Percentiles rank a stretch among this genome's conserved stretches.
These are phyloP conservation scores for Colletotrichum brevisporum DNA, from an alignment of 2,329 filamentous ascomycete species.

Conservation along the genomic window DNA sequence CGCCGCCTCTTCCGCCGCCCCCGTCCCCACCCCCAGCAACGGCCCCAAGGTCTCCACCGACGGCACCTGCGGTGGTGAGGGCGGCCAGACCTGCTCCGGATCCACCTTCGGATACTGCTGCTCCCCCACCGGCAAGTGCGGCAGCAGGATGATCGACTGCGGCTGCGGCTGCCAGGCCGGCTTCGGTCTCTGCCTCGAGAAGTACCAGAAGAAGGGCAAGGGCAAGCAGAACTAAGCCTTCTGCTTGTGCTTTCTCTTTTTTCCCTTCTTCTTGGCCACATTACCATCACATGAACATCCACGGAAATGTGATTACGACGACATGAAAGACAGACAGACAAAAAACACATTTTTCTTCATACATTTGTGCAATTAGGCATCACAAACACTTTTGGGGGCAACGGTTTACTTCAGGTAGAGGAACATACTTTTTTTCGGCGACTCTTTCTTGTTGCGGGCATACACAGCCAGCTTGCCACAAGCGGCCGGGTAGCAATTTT, in stretches of 20 bases:
- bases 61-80: slow-evolving; percentile 56
- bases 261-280: not conserved
- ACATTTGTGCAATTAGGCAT: slow-evolving; percentile 10
- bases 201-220: slow-evolving; percentile 28
- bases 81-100: slow-evolving; percentile 57
- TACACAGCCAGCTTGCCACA: not conserved
- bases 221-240: slow-evolving; percentile 11
- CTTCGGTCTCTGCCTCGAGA: slow-evolving; percentile 52
- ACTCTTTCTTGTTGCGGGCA: not conserved
- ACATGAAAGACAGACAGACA: slow-evolving; percentile 13
- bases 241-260: not conserved
- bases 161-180: slow-evolving; percentile 52
- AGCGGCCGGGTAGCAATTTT: slow-evolving; percentile 11
- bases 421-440: no score
- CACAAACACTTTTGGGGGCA: no score
- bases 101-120: slow-evolving; percentile 60
- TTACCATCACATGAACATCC: slow-evolving; percentile 6
- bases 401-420: no score
- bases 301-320: slow-evolving; percentile 24
- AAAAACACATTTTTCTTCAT: slow-evolving; percentile 17
- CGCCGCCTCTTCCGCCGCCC: slow-evolving; percentile 20
- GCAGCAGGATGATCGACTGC: slow-evolving; percentile 53
- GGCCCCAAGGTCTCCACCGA: slow-evolving; percentile 53
- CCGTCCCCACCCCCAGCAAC: not conserved
- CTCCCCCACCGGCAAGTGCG: slow-evolving; percentile 56